Conservation (phyloP, 2,329 filamentous ascomycete species). For the Thyridium curvatum region DNA sequence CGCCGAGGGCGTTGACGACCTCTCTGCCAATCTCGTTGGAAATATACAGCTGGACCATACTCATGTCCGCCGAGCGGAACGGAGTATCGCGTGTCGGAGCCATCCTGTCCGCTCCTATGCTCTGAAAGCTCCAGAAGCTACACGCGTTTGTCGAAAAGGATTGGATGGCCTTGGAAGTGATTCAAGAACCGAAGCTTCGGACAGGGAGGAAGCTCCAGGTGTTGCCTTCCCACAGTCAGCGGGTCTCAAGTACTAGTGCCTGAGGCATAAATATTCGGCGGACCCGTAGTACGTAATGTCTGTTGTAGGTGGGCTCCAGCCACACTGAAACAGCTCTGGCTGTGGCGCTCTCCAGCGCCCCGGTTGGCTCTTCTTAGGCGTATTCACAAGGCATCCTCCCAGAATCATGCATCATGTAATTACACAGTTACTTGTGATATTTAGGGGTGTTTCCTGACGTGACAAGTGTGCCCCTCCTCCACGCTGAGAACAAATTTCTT, state of each 20-base stretch:
- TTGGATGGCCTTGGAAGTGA: neutral
- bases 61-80: slow-evolving; percentile 99
- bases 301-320: no score
- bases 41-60: slow-evolving; percentile 98
- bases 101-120: slow-evolving; percentile 36
- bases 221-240: slow-evolving; percentile 2
- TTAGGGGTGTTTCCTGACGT: no score
- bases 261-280: slow-evolving; percentile 7
- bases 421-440: no score
- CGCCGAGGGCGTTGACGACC: slow-evolving; percentile 91
- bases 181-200: neutral
- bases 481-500: no score
- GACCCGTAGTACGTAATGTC: no score
- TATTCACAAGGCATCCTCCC: no score
- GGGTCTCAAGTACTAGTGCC: slow-evolving; percentile 4
- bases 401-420: no score
- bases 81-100: slow-evolving; percentile 76
- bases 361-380: no score
- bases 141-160: slow-evolving; percentile 2
- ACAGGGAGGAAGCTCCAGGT: slow-evolving; percentile 2
- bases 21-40: slow-evolving; percentile 98
- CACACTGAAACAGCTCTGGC: no score
- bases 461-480: no score
- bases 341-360: no score
- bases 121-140: slow-evolving; percentile 12